A percentile compares a stretch with the other conserved stretches of the same genome.
phyloP scores from a whole-genome alignment of 208 protist genomes.

The Wallacemonas sp. region DNA sequence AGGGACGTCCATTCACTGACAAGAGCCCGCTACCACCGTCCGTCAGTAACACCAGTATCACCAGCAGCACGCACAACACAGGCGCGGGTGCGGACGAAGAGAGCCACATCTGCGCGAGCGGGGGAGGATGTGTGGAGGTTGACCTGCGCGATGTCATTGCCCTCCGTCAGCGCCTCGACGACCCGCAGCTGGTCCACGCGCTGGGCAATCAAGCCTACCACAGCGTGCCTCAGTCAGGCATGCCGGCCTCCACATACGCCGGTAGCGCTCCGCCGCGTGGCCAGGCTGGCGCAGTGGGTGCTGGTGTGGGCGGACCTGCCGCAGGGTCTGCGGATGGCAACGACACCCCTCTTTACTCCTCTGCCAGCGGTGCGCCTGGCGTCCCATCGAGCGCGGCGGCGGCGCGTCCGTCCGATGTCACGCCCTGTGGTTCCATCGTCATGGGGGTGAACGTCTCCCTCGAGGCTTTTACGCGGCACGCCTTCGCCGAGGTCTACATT shows the following conservation, averaged over 20 bases:
- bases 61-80: conserved; percentile 2
- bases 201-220: conserved; percentile 29
- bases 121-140: conserved; percentile 15
- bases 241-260: not conserved
- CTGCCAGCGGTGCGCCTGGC: too few species aligned
- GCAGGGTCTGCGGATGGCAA: not conserved
- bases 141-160: conserved; percentile 38
- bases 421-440: conserved; percentile 33
- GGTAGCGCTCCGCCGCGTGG: too few species aligned
- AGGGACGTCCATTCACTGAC: too few species aligned
- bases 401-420: not conserved
- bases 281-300: conserved; percentile 19
- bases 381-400: not conserved
- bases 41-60: not conserved
- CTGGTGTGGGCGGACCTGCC: too few species aligned
- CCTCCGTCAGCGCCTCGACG: conserved; percentile 49
- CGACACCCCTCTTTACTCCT: not conserved
- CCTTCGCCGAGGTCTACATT: conserved; percentile 46
- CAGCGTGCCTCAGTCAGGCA: not conserved
- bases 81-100: not conserved
- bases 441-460: conserved; percentile 37
- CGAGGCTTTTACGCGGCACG: conserved; percentile 28
- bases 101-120: too few species aligned
- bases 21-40: not conserved
- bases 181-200: conserved; percentile 22